A percentile compares a stretch with the other conserved stretches of the same genome.
phyloP scores from a whole-genome alignment of 768 basidiomycete species.

The Suillus cothurnatus region DNA sequence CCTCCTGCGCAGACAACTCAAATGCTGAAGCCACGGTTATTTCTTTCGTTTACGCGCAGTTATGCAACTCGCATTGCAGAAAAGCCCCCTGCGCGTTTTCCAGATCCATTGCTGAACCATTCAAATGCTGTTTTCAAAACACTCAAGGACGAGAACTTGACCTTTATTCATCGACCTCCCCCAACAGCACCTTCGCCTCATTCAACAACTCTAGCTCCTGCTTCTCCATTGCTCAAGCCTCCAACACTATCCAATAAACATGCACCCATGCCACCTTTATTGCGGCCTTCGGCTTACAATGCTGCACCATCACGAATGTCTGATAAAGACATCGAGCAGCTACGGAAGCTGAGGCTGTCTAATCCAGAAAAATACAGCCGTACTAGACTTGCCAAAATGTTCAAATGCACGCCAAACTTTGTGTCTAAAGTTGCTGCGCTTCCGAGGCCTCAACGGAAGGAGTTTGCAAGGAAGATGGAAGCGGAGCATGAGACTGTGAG shows the following conservation, averaged over 20 bases:
- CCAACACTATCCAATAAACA: constrained; percentile 24
- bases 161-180: constrained; percentile 86
- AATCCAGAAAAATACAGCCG: constrained; percentile 65
- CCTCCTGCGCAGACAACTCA: background rate
- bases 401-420: constrained; percentile 70
- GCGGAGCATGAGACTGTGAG: constrained; percentile 47
- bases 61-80: constrained; percentile 45
- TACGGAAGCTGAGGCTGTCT: constrained; percentile 56
- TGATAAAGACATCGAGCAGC: constrained; percentile 53
- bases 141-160: constrained; percentile 57
- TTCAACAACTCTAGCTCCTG: constrained; percentile 68
- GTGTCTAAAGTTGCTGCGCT: constrained; percentile 67
- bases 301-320: constrained; percentile 44
- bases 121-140: constrained; percentile 52
- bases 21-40: constrained; percentile 26
- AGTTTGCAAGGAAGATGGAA: constrained; percentile 46
- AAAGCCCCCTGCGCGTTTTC: constrained; percentile 53
- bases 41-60: constrained; percentile 26
- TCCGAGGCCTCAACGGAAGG: constrained; percentile 49
- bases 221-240: constrained; percentile 67
- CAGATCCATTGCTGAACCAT: constrained; percentile 59
- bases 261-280: constrained; percentile 48
- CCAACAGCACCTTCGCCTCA: constrained; percentile 73
- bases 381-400: constrained; percentile 70
- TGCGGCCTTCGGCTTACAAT: constrained; percentile 42